A percentile compares a stretch with the other conserved stretches of the same genome.
These are phyloP conservation scores for Myxozyma sirexii DNA, from an alignment of 805 yeast genomes.

Conservation along the genomic window DNA sequence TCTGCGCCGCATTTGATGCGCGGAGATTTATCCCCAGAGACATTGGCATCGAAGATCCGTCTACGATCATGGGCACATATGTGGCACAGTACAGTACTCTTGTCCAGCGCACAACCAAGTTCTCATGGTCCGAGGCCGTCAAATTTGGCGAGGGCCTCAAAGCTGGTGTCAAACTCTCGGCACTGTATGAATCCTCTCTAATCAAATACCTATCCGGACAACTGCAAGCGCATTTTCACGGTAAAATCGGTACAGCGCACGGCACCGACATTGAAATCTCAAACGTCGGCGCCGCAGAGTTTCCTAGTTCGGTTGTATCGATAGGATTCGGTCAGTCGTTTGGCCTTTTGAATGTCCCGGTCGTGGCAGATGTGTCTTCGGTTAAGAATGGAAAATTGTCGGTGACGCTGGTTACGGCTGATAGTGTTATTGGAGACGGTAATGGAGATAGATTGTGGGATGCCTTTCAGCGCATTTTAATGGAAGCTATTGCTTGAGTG, in stretches of 20 bases:
- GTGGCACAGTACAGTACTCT: constrained; percentile 5
- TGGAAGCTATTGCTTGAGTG: background rate
- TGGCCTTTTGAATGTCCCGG: constrained; percentile 6
- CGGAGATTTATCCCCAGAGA: constrained; percentile 12
- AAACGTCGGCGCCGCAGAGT: constrained; percentile 16
- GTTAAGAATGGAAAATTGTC: constrained; percentile 16
- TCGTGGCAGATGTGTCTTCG: constrained; percentile 1
- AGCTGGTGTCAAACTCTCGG: background rate
- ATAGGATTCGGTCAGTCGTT: constrained; percentile 18
- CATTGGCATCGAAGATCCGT: background rate
- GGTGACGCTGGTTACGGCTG: constrained; percentile 9
- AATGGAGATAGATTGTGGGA: constrained; percentile 12
- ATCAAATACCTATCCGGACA: constrained; percentile 12
- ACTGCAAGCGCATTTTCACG: constrained; percentile 1
- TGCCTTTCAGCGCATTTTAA: background rate
- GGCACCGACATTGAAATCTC: constrained; percentile 10
- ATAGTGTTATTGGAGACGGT: constrained; percentile 14
- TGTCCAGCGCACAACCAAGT: background rate
- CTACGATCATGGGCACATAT: constrained; percentile 7
- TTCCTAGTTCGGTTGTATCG: background rate
- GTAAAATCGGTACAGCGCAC: constrained; percentile 1
- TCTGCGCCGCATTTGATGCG: constrained; percentile 15
- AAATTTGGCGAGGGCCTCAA: constrained; percentile 1
- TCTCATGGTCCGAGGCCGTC: constrained; percentile 10
- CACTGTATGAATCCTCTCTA: constrained; percentile 3